phyloP scores from a whole-genome alignment of 768 basidiomycete species.

The Macrolepiota fuliginosa region DNA sequence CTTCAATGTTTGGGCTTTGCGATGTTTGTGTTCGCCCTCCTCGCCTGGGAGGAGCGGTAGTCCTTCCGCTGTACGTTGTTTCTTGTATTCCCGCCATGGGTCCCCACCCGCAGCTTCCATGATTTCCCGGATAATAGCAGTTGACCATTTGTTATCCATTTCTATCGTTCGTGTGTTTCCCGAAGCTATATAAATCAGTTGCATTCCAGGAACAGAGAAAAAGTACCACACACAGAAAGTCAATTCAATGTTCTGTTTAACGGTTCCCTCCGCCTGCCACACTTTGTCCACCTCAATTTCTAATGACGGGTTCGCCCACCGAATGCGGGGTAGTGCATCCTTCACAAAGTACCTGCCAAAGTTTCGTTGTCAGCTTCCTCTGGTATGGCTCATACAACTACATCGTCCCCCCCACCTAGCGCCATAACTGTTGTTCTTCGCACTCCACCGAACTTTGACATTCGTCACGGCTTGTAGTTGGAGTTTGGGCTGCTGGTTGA shows the following conservation, averaged over 20 bases:
- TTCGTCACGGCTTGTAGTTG: conserved; percentile 45
- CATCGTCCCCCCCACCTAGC: conserved; percentile 51
- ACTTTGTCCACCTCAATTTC: conserved; percentile 57
- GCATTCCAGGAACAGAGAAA: background rate
- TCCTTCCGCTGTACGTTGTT: conserved; percentile 42
- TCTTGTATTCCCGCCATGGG: conserved; percentile 56
- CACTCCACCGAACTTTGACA: conserved; percentile 55
- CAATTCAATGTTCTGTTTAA: conserved; percentile 61
- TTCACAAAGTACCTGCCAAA: conserved; percentile 70
- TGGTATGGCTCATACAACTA: background rate
- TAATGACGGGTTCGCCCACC: conserved; percentile 69
- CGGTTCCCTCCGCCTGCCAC: conserved; percentile 48
- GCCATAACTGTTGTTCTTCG: conserved; percentile 70
- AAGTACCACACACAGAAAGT: conserved; percentile 54
- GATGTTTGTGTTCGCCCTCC: conserved; percentile 25
- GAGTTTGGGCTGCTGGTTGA: conserved; percentile 53
- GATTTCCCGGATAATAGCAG: conserved; percentile 62
- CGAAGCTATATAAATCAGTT: background rate
- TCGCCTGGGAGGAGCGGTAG: conserved; percentile 48
- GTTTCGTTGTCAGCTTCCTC: background rate
- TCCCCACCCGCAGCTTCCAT: conserved; percentile 66
- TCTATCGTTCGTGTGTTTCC: conserved; percentile 47
- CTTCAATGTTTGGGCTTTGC: background rate
- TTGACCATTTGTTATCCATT: conserved; percentile 69
- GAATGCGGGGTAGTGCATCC: conserved; percentile 76